Evolutionary conservation across 768 basidiomycete species (phyloP), one percentile per base, ranked within the genome.

Genomic region (Baorangia bicolor): DNA sequence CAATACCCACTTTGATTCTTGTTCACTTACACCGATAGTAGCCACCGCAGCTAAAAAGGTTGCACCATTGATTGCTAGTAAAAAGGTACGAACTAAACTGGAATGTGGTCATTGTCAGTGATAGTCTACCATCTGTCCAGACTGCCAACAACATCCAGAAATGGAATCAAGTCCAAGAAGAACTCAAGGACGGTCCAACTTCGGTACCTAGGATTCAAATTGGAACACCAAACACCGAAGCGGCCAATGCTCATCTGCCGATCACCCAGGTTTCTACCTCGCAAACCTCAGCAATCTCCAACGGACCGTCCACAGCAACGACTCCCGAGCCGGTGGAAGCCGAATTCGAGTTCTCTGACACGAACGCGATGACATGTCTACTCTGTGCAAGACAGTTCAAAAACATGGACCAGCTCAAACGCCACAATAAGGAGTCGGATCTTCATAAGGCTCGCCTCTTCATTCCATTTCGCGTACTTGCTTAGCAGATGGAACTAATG

Each of bases 321-420:
- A 67, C 72, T 10, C 70, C 79, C 0, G 74, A 76, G 25, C 73
- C 75, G 6, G 61, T 72, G 16, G 86, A 90, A 65, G 68, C 67
- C 28, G 90, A 90, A 54, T 89, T 91, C 51, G 93, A 94, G 65
- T 96, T 90, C 62, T 84, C 90, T 46, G 94, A 98, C 68, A 74
- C 84, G 5, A 73, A 69, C 48, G 83, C 83, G 41, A 74, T 92
- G 62, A 88, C 87, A 51, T 98, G 97, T 69, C 72, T 98, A 48
- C 84, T 99, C 14, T 99, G 97, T 68, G 85, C 93, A 38, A 82
- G 97, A 30, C 91, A 95, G 68, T 94, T 99, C 83, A 98, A 96
- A 74, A 77, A 82, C 4, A 63, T 88, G 54, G 94, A 96, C 25
- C 86, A 92, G 61, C 79, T 99, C 39, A 87, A 81, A 65, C 85